Conservation (phyloP, 2,329 filamentous ascomycete species). For the Penicillium sp. region DNA sequence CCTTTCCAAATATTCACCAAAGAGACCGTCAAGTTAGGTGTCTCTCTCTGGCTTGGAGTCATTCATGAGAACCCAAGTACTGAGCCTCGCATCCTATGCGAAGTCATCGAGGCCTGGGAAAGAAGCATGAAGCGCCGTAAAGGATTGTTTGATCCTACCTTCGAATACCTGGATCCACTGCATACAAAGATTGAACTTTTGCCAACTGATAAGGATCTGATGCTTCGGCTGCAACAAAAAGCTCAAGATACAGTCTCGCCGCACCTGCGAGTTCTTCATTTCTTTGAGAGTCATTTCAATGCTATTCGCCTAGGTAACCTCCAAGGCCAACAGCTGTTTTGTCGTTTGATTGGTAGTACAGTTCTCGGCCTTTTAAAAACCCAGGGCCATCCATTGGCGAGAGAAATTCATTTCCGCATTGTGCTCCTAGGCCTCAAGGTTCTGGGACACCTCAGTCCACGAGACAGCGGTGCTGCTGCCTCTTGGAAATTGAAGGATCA, state of each 20-base stretch:
- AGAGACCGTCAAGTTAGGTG: conserved; percentile 90
- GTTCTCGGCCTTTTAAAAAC: conserved; percentile 70
- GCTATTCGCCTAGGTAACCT: conserved; percentile 81
- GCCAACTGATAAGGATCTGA: conserved; percentile 74
- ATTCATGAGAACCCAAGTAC: conserved; percentile 93
- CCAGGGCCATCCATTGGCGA: conserved; percentile 76
- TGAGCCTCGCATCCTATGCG: conserved; percentile 79
- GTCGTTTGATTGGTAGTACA: conserved; percentile 76
- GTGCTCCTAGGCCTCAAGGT: conserved; percentile 79
- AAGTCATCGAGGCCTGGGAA: conserved; percentile 91
- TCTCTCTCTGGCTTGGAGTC: conserved; percentile 93
- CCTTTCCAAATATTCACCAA: conserved; percentile 93
- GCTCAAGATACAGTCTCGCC: conserved; percentile 83
- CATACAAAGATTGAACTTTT: conserved; percentile 89
- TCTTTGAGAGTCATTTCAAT: conserved; percentile 92
- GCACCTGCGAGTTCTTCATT: conserved; percentile 80
- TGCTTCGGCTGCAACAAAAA: conserved; percentile 72
- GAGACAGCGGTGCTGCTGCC: conserved; percentile 62
- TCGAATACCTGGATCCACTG: conserved; percentile 81
- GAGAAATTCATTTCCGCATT: conserved; percentile 89
- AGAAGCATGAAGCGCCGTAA: conserved; percentile 71
- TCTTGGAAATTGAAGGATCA: conserved; percentile 86
- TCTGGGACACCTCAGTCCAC: conserved; percentile 65
- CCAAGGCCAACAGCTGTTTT: conserved; percentile 77
- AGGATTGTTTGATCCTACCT: conserved; percentile 74